Conservation (phyloP, 164 flowering plant genomes). For the Cinnamomum chago region DNA sequence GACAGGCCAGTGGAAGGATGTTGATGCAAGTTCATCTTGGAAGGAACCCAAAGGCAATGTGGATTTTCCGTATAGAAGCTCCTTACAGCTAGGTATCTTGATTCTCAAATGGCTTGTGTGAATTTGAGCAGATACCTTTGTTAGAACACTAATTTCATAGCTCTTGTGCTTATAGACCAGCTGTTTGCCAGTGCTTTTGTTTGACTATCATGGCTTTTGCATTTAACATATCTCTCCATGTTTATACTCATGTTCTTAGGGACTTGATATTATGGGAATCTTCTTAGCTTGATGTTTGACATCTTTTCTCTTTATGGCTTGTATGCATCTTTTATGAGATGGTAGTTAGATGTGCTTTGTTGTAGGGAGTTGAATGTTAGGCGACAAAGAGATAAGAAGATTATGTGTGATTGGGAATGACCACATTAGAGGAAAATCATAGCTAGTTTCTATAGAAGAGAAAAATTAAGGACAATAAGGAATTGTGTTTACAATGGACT, state of each 20-base stretch:
- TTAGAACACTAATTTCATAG: neutral
- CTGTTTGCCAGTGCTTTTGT: neutral
- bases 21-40: neutral
- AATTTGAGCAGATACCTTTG: neutral
- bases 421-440: neutral
- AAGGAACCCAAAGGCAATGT: neutral
- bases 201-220: neutral
- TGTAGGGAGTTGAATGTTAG: neutral
- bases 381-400: neutral
- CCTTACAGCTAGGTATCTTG: slow-evolving; percentile 1
- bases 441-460: neutral
- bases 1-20: slow-evolving; percentile 8
- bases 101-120: neutral
- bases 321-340: too few relatives aligned
- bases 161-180: neutral
- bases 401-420: neutral
- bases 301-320: neutral
- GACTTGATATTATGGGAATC: neutral
- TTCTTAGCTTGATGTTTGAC: neutral
- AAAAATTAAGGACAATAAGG: too few relatives aligned
- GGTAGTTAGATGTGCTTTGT: neutral
- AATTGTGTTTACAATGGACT: too few relatives aligned
- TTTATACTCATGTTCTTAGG: neutral
- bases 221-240: neutral
- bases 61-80: neutral